Percentiles rank a stretch among this genome's conserved stretches.
phyloP scores from a whole-genome alignment of 495 filamentous ascomycete genomes.

The Penicillium maclennaniae region DNA sequence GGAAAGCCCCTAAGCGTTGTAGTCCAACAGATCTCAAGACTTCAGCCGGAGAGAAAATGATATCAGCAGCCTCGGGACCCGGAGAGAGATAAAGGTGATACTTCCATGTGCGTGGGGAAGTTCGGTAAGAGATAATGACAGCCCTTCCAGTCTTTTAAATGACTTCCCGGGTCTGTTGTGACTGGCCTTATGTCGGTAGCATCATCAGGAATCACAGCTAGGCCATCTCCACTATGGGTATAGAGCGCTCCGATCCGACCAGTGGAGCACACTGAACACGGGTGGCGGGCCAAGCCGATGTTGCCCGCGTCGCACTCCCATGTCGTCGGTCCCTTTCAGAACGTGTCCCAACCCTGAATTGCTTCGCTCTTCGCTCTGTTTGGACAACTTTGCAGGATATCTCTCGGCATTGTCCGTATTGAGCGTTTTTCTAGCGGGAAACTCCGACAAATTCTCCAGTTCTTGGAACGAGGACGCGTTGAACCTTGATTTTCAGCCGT shows the following conservation, averaged over 20 bases:
- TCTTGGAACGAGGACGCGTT: background rate
- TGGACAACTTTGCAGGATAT: background rate
- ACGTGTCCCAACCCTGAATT: background rate
- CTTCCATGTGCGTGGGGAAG: background rate
- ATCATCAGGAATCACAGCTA: background rate
- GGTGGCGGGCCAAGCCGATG: constrained; percentile 3
- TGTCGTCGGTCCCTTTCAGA: background rate
- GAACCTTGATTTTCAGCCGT: background rate
- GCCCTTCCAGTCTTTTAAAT: background rate
- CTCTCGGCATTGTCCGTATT: background rate
- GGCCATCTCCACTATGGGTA: background rate
- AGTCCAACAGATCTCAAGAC: background rate
- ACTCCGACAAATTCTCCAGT: background rate
- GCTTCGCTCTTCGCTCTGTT: background rate
- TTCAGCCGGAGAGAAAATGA: background rate
- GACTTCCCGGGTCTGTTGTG: background rate
- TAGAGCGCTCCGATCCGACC: constrained; percentile 14
- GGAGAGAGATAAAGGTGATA: background rate
- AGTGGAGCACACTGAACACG: background rate
- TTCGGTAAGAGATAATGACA: background rate
- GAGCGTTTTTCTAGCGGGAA: background rate
- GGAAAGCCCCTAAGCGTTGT: background rate
- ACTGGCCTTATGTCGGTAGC: background rate
- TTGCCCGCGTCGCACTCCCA: background rate
- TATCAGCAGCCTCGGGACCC: background rate